Percentiles rank a stretch among this genome's conserved stretches.
Conservation (phyloP, 169 alveolate genomes). For the Neospora caninum region DNA sequence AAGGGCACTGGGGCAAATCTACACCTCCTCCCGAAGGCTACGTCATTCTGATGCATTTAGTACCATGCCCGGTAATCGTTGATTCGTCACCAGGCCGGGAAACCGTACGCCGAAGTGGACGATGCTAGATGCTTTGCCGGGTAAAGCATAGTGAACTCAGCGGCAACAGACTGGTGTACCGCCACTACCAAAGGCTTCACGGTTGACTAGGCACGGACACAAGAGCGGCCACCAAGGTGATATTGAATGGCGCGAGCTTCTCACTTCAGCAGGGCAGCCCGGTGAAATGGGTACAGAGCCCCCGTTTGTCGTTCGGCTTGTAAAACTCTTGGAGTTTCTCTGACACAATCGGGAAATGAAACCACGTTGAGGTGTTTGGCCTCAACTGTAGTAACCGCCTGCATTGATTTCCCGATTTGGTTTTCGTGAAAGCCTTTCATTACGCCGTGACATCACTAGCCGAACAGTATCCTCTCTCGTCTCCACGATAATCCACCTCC, state of each 20-base stretch:
- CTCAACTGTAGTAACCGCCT: slow-evolving; percentile 48
- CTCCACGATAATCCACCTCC: too few relatives aligned
- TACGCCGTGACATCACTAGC: too few relatives aligned
- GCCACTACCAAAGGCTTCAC: background rate
- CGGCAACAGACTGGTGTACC: background rate
- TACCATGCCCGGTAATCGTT: too few relatives aligned
- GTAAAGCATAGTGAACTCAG: background rate
- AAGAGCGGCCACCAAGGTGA: background rate
- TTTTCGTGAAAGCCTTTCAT: too few relatives aligned
- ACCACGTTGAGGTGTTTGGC: slow-evolving; percentile 72
- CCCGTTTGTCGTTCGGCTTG: slow-evolving; percentile 60
- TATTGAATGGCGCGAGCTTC: background rate
- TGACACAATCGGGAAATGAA: slow-evolving; percentile 68
- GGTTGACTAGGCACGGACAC: background rate
- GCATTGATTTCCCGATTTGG: slow-evolving; percentile 70
- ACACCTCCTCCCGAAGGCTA: too few relatives aligned
- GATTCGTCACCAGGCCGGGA: too few relatives aligned
- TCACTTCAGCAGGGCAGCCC: slow-evolving; percentile 73
- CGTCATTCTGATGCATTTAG: too few relatives aligned
- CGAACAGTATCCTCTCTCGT: too few relatives aligned
- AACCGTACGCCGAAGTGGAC: too few relatives aligned
- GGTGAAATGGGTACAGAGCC: slow-evolving; percentile 70
- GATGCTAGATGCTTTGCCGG: too few relatives aligned
- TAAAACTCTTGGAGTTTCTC: slow-evolving; percentile 62
- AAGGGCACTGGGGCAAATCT: too few relatives aligned